These are phyloP conservation scores for Rhizophlyctis rosea DNA, from an alignment of 192 early-diverging fungal species.

Conservation along the genomic window DNA sequence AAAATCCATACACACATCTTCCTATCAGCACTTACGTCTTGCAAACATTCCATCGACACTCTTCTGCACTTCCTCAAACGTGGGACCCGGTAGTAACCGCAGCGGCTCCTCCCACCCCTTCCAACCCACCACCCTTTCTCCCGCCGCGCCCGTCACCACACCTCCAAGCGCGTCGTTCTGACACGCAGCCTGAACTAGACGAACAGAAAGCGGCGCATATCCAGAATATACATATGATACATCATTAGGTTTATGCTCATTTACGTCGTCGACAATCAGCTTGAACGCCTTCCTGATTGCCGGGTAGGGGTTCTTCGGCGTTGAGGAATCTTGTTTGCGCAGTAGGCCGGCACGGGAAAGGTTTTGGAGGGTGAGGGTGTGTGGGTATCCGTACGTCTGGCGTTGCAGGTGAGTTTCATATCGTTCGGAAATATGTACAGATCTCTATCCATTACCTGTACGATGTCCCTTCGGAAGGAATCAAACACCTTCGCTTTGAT, in stretches of 20 bases:
- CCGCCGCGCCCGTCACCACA: not conserved
- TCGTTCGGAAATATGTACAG: not conserved
- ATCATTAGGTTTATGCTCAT: slow-evolving; percentile 82
- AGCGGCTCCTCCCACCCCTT: slow-evolving; percentile 85
- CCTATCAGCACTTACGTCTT: slow-evolving; percentile 18
- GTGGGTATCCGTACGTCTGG: slow-evolving; percentile 87
- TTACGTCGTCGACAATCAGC: slow-evolving; percentile 82
- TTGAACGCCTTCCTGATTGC: slow-evolving; percentile 67
- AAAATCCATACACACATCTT: no score
- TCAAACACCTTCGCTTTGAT: slow-evolving; percentile 84
- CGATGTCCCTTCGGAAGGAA: slow-evolving; percentile 75
- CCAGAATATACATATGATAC: slow-evolving; percentile 92
- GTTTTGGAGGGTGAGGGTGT: slow-evolving; percentile 83
- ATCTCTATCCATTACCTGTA: slow-evolving; percentile 51
- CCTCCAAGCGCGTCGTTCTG: slow-evolving; percentile 3
- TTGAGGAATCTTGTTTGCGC: slow-evolving; percentile 37
- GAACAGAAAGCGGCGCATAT: slow-evolving; percentile 87
- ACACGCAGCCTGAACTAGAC: slow-evolving; percentile 79
- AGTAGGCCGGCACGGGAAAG: slow-evolving; percentile 67
- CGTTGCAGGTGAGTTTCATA: not conserved
- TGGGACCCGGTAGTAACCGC: slow-evolving; percentile 70
- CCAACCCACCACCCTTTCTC: slow-evolving; percentile 62
- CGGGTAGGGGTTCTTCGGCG: slow-evolving; percentile 49
- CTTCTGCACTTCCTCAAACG: slow-evolving; percentile 66
- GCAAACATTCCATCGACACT: slow-evolving; percentile 11